Evolutionary conservation across 2,329 filamentous ascomycete species (phyloP).

Genomic region (Stylonectria norvegica): DNA sequence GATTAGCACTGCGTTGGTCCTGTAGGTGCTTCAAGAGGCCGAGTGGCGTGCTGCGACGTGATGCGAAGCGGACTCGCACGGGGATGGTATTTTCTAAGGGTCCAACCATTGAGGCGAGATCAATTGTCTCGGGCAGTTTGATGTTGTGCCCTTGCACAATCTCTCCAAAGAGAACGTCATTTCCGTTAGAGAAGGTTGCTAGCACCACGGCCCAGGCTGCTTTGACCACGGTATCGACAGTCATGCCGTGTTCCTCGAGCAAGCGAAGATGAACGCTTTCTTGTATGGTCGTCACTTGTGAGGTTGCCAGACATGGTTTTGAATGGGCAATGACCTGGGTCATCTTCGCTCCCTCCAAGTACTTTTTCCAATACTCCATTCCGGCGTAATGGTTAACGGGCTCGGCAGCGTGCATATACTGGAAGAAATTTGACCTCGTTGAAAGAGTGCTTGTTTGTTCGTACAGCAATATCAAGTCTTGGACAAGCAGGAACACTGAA

Average conservation of each 20-base stretch:
- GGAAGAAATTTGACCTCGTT: constrained; percentile 43
- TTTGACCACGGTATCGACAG: constrained; percentile 53
- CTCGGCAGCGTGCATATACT: constrained; percentile 43
- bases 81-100: constrained; percentile 47
- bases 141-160: constrained; percentile 47
- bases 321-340: constrained; percentile 44
- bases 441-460: constrained; percentile 33
- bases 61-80: constrained; percentile 46
- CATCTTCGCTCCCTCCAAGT: constrained; percentile 45
- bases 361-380: constrained; percentile 43
- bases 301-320: constrained; percentile 39
- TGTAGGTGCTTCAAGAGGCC: constrained; percentile 49
- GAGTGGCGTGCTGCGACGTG: constrained; percentile 42
- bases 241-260: constrained; percentile 42
- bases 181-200: constrained; percentile 44
- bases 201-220: constrained; percentile 57
- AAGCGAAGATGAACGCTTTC: constrained; percentile 41
- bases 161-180: constrained; percentile 57
- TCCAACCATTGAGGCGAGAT: constrained; percentile 50
- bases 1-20: constrained; percentile 44
- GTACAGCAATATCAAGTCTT: constrained; percentile 48
- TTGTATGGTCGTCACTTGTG: constrained; percentile 38
- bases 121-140: constrained; percentile 46
- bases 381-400: constrained; percentile 36
- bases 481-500: constrained; percentile 44